Percentiles rank a stretch among this genome's conserved stretches.
These are phyloP conservation scores for Botrytis hyacinthi DNA, from an alignment of 2,329 filamentous ascomycete genomes.

Conservation along the genomic window DNA sequence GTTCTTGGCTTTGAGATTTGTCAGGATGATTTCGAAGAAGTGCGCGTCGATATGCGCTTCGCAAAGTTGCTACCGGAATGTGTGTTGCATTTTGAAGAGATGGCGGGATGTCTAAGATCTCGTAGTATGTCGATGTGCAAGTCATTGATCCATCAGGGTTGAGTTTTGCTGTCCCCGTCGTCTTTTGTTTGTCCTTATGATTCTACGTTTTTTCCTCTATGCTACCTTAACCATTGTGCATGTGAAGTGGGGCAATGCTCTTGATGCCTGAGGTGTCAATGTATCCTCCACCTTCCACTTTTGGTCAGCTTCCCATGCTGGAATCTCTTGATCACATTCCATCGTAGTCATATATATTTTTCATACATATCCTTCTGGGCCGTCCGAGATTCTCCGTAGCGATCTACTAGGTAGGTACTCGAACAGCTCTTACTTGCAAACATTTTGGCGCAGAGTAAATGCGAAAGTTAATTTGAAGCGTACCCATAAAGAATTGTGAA, in stretches of 20 bases:
- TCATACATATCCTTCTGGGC: neutral
- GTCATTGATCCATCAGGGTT: slow-evolving; percentile 58
- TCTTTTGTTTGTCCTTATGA: slow-evolving; percentile 29
- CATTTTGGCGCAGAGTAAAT: neutral
- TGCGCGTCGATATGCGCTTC: slow-evolving; percentile 62
- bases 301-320: neutral
- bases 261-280: slow-evolving; percentile 1
- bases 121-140: slow-evolving; percentile 53
- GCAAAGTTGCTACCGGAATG: slow-evolving; percentile 51
- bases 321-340: neutral
- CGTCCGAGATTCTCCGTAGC: neutral
- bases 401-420: neutral
- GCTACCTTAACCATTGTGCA: neutral
- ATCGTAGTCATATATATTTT: neutral
- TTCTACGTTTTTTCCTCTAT: neutral
- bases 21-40: slow-evolving; percentile 63
- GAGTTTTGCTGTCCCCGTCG: slow-evolving; percentile 55
- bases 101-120: slow-evolving; percentile 56
- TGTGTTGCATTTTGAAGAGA: slow-evolving; percentile 46
- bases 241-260: neutral
- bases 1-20: slow-evolving; percentile 28
- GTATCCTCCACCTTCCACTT: neutral
- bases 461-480: neutral
- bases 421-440: neutral
- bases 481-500: neutral